Conservation (phyloP, 139 green algal genomes). For the Auxenochlorella protothecoides region DNA sequence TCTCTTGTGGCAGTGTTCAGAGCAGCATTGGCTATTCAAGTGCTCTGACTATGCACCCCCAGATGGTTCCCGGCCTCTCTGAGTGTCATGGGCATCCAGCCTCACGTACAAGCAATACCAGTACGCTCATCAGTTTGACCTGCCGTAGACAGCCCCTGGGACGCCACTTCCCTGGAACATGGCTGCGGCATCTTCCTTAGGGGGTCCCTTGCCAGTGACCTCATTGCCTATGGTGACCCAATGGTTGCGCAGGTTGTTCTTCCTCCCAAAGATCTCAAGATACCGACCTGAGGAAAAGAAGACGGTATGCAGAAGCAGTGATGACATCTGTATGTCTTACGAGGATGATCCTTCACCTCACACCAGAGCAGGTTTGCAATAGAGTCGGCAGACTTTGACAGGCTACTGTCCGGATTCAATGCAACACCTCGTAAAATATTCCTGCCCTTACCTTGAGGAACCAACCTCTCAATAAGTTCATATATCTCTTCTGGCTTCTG, state of each 20-base stretch:
- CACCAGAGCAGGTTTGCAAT: no score
- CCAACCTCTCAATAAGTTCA: conserved; percentile 80
- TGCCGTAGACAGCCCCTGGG: conserved; percentile 12
- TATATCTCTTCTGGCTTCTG: conserved; percentile 97
- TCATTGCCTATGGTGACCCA: conserved; percentile 92
- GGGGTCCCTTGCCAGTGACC: conserved; percentile 64
- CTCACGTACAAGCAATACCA: no score
- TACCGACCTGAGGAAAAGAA: conserved; percentile 31
- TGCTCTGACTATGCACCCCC: no score
- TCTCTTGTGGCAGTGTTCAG: no score
- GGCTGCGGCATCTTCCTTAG: conserved; percentile 24
- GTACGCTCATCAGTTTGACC: neutral
- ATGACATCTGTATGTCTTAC: no score
- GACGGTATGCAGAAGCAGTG: neutral
- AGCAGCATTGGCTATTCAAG: no score
- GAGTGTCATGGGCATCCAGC: no score
- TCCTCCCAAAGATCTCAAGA: conserved; percentile 87
- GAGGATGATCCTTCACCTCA: no score
- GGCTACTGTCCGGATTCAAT: neutral
- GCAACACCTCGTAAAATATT: neutral
- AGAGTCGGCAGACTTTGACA: no score
- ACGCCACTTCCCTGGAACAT: conserved; percentile 4
- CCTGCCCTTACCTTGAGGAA: conserved; percentile 50
- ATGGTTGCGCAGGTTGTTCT: conserved; percentile 87
- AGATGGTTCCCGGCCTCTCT: no score